These are phyloP conservation scores for Trichoderma citrinoviride DNA, from an alignment of 2,329 filamentous ascomycete species.

Conservation along the genomic window DNA sequence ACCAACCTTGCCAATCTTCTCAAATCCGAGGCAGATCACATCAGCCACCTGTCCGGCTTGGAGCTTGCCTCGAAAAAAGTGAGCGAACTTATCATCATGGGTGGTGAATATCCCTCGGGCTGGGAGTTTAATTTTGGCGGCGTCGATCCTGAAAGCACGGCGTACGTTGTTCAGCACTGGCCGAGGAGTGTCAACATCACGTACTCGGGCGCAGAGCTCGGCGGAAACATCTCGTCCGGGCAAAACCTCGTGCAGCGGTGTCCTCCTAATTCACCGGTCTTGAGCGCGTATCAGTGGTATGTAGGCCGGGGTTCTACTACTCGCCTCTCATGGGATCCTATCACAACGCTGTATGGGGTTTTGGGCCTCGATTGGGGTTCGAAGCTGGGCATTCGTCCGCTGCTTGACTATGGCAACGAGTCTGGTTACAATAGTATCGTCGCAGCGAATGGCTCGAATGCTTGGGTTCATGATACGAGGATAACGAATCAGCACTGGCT, in stretches of 20 bases:
- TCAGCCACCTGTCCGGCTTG: not conserved
- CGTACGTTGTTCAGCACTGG: not conserved
- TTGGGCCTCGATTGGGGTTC: not conserved
- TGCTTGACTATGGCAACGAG: not conserved
- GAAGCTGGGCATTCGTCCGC: not conserved
- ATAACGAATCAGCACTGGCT: conserved; percentile 8
- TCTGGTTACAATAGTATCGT: not conserved
- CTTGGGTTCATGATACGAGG: not conserved
- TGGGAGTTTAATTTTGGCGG: conserved; percentile 17
- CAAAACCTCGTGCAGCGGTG: not conserved
- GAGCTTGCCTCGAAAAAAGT: not conserved
- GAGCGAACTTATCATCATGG: not conserved
- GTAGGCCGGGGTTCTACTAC: not conserved
- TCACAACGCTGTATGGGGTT: not conserved
- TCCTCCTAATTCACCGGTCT: conserved; percentile 1
- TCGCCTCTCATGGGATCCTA: not conserved
- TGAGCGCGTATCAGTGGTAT: conserved; percentile 11
- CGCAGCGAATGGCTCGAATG: not conserved
- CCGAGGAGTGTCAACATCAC: not conserved
- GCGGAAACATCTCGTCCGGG: not conserved
- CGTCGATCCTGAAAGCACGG: not conserved
- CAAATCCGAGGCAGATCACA: conserved; percentile 4
- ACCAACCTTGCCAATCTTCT: conserved; percentile 4
- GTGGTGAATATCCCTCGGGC: conserved; percentile 4
- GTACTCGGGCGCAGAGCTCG: not conserved